These are phyloP conservation scores for Saitozyma sp. DNA, from an alignment of 768 basidiomycete genomes.

Conservation along the genomic window DNA sequence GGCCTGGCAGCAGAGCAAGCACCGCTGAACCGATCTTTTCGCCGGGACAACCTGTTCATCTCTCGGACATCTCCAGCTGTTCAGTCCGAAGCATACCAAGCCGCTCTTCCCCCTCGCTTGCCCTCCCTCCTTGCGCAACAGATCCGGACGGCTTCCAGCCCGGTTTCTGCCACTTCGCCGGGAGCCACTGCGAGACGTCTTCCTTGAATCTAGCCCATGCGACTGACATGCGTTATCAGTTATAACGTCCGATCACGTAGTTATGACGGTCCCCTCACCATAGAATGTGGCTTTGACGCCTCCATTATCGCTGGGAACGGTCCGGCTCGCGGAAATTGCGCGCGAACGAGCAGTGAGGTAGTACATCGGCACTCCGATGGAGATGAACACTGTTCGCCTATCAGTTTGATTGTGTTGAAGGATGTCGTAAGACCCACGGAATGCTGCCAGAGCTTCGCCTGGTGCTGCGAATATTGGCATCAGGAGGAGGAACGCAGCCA, in stretches of 20 bases:
- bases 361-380: conserved; percentile 47
- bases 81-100: conserved; percentile 35
- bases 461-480: conserved; percentile 96
- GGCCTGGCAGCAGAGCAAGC: too few species aligned
- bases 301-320: conserved; percentile 5
- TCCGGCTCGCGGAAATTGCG: conserved; percentile 8
- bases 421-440: conserved; percentile 60
- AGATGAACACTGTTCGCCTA: conserved; percentile 39
- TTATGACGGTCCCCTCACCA: conserved; percentile 12
- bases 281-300: conserved; percentile 14
- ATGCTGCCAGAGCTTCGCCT: conserved; percentile 77
- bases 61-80: conserved; percentile 42
- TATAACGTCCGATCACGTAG: background rate
- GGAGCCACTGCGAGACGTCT: conserved; percentile 20
- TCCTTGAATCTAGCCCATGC: conserved; percentile 30
- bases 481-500: conserved; percentile 82
- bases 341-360: conserved; percentile 43
- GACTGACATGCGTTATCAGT: conserved; percentile 13
- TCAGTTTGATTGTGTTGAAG: conserved; percentile 1
- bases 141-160: background rate
- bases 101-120: conserved; percentile 24
- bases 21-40: background rate
- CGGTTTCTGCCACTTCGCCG: background rate
- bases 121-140: background rate
- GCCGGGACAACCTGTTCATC: conserved; percentile 10